Evolutionary conservation across 768 basidiomycete genomes (phyloP).

Genomic region (Piloderma croceum): DNA sequence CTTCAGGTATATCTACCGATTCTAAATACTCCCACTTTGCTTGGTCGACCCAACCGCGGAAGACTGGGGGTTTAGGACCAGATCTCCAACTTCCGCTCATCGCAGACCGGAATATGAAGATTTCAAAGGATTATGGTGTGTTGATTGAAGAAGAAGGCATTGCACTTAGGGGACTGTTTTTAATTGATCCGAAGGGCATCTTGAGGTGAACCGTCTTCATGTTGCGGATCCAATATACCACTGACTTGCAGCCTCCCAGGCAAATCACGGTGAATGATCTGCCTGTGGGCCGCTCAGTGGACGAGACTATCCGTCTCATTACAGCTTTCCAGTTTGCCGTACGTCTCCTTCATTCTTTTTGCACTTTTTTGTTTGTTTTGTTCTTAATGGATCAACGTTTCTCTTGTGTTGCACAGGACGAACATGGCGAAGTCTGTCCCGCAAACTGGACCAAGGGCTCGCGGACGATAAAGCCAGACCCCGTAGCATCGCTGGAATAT

Average conservation of each 20-base stretch:
- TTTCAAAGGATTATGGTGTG: slow-evolving; percentile 82
- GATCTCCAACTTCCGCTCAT: slow-evolving; percentile 80
- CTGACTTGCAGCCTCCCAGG: slow-evolving; percentile 27
- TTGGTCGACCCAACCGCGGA: slow-evolving; percentile 78
- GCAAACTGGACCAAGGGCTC: too few species aligned
- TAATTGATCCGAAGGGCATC: slow-evolving; percentile 81
- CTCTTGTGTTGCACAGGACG: slow-evolving; percentile 44
- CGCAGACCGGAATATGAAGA: slow-evolving; percentile 73
- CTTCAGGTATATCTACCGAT: slow-evolving; percentile 75
- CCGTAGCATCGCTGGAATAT: too few species aligned
- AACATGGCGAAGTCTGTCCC: slow-evolving; percentile 90
- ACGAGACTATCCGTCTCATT: slow-evolving; percentile 85
- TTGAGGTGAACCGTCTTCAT: slow-evolving; percentile 45
- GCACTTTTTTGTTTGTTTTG: background rate
- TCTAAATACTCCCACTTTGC: slow-evolving; percentile 85
- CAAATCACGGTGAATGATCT: slow-evolving; percentile 90
- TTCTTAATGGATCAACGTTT: slow-evolving; percentile 1
- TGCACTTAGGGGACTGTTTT: slow-evolving; percentile 79
- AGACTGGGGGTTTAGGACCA: slow-evolving; percentile 86
- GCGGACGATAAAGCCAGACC: too few species aligned
- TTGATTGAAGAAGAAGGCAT: slow-evolving; percentile 86
- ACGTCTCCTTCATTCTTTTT: slow-evolving; percentile 19
- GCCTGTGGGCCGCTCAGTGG: slow-evolving; percentile 92
- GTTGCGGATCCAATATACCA: too few species aligned
- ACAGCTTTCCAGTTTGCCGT: slow-evolving; percentile 92